Conservation (phyloP, 1,284 basidiomycete genomes). For the Ceratorhiza oryzae-sativae region DNA sequence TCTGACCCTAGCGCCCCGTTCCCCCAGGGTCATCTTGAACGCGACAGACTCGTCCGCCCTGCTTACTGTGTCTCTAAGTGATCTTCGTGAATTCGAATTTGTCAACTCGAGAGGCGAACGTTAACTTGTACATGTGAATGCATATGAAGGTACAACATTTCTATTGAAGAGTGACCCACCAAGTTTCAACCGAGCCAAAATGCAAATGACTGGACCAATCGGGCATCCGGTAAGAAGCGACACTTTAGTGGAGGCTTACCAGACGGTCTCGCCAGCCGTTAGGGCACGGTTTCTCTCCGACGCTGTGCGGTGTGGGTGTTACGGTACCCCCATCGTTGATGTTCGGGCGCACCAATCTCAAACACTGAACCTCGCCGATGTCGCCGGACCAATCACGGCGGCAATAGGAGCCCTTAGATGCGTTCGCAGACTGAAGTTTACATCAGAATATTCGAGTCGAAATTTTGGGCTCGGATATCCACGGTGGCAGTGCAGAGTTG, state of each 20-base stretch:
- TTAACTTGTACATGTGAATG: constrained; percentile 11
- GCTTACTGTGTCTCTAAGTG: constrained; percentile 27
- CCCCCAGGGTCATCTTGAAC: constrained; percentile 18
- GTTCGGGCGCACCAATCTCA: background rate
- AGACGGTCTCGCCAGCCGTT: background rate
- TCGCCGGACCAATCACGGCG: background rate
- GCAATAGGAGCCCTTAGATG: background rate
- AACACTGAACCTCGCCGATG: background rate
- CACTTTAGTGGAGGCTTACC: background rate
- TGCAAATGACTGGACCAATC: background rate
- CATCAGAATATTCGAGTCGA: constrained; percentile 2
- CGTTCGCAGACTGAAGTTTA: background rate
- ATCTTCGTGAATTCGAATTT: constrained; percentile 37
- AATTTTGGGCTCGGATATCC: background rate
- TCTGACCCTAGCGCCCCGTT: background rate
- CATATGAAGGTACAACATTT: background rate
- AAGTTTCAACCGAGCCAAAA: background rate
- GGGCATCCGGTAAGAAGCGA: background rate
- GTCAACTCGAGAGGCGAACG: constrained; percentile 34
- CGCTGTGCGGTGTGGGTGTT: constrained; percentile 10
- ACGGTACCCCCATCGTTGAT: background rate
- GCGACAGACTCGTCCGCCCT: constrained; percentile 30
- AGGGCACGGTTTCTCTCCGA: background rate
- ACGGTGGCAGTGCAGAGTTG: background rate
- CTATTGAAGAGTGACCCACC: background rate